Evolutionary conservation across 2,329 filamentous ascomycete genomes (phyloP).

Genomic region (Aurifilum marmelostoma): DNA sequence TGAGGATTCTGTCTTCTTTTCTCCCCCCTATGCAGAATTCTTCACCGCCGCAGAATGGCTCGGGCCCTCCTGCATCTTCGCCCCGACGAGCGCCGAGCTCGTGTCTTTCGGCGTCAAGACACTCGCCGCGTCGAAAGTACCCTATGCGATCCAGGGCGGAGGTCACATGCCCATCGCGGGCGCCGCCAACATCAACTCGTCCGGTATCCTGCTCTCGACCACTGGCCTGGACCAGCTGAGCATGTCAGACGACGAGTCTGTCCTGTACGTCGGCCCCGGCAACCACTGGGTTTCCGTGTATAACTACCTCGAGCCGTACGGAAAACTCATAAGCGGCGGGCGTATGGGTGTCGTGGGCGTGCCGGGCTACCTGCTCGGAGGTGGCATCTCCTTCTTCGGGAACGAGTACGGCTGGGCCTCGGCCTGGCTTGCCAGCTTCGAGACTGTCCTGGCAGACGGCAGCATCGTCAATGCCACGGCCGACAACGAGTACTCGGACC

Average conservation of each 20-base stretch:
- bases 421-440: slow-evolving; percentile 11
- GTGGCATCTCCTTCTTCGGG: slow-evolving; percentile 40
- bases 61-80: slow-evolving; percentile 35
- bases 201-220: slow-evolving; percentile 43
- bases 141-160: slow-evolving; percentile 37
- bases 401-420: slow-evolving; percentile 35
- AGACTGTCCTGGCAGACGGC: slow-evolving; percentile 35
- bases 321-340: slow-evolving; percentile 35
- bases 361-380: slow-evolving; percentile 37
- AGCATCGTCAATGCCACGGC: slow-evolving; percentile 34
- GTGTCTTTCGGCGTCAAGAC: slow-evolving; percentile 30
- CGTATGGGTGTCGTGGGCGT: slow-evolving; percentile 38
- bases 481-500: slow-evolving; percentile 34
- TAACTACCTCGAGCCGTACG: slow-evolving; percentile 32
- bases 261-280: slow-evolving; percentile 39
- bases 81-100: slow-evolving; percentile 30
- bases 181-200: slow-evolving; percentile 33
- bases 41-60: slow-evolving; percentile 20
- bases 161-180: slow-evolving; percentile 37
- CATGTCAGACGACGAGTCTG: slow-evolving; percentile 36
- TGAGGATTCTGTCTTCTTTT: not conserved
- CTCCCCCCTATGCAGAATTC: slow-evolving; percentile 1
- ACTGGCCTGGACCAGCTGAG: slow-evolving; percentile 38
- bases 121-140: slow-evolving; percentile 25
- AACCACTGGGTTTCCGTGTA: slow-evolving; percentile 39